Evolutionary conservation across 495 filamentous ascomycete species (phyloP), one percentile per base, ranked within the genome.

Genomic region (Apodospora peruviana): DNA sequence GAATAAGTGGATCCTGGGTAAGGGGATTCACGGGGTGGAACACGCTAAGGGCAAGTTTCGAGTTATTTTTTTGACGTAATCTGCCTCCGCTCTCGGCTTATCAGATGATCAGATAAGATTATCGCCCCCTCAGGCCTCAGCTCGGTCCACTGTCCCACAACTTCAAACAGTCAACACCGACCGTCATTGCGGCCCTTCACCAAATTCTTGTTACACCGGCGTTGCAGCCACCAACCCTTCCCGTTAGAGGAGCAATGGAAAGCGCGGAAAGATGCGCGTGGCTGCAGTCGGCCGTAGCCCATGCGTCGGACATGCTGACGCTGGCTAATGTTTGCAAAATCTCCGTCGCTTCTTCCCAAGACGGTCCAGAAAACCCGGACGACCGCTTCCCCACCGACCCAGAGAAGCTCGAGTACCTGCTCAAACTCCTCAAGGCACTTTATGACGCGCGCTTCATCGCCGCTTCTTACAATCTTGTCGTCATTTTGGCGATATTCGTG

Each of bases 361-460:
- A n/a, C n/a, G n/a, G n/a, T n/a, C n/a, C n/a, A n/a, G n/a, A n/a
- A n/a, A n/a, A n/a, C n/a, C n/a, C n/a, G 2, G 9, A 51, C 40
- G 49, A 40, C 7, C 38, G 21, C 2, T 16, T 19, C 18, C 40
- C 25, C 8, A n/a, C 32, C 40, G n/a, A 18, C 51, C 64, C 66
- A 11, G 65, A 67, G 16, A 61, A 59, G 32, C 54, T 62, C 8
- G 46, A 59, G 23, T 72, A 70, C 19, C 34, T 72, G 10, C 46
- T 48, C n/a, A 32, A 58, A 8, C 47, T 72, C 8, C 62, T 71
- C 37, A 25, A 50, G 9, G 50, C 58, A 12, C 52, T 71, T 29
- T 64, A 57, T 46, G 46, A 67, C 16, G 58, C 65, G 8, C 67
- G 68, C 24, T 27, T 32, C 19, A 56, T 75, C 22, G 58, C 64